phyloP scores from a whole-genome alignment of 1,284 basidiomycete genomes.

The Apiotrichum brassicae region DNA sequence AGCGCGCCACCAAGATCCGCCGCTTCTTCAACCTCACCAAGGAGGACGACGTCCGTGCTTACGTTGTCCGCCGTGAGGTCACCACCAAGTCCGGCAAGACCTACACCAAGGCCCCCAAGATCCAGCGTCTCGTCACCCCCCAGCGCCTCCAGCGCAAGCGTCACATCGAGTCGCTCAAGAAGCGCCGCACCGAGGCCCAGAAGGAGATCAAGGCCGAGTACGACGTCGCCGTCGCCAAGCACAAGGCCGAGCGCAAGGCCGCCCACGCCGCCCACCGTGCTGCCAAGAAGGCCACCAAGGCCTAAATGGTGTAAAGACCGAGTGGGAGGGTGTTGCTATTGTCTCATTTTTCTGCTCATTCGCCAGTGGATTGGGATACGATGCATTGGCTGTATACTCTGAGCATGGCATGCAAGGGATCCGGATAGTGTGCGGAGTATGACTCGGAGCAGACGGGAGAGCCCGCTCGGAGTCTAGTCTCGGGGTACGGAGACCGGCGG shows the following conservation, averaged over 20 bases:
- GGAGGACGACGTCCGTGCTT: conserved; percentile 97
- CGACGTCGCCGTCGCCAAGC: conserved; percentile 82
- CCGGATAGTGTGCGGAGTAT: no score
- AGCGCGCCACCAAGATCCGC: conserved; percentile 88
- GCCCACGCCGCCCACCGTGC: conserved; percentile 52
- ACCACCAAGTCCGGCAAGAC: conserved; percentile 93
- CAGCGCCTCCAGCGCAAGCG: conserved; percentile 93
- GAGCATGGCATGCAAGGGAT: not conserved
- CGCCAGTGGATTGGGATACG: conserved; percentile 4
- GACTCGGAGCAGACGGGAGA: no score
- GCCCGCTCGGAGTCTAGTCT: no score
- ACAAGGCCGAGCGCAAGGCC: conserved; percentile 86
- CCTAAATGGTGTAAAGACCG: not conserved
- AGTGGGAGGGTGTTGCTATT: conserved; percentile 2
- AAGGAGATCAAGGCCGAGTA: conserved; percentile 93
- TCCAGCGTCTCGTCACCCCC: conserved; percentile 80
- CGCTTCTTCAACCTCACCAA: conserved; percentile 97
- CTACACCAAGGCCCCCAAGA: conserved; percentile 86
- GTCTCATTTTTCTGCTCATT: conserved; percentile 3
- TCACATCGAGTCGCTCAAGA: conserved; percentile 83
- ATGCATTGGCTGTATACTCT: conserved; percentile 6
- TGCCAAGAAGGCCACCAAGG: conserved; percentile 38
- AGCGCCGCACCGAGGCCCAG: conserved; percentile 80
- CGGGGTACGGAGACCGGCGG: no score
- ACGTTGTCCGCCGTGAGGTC: conserved; percentile 83